Evolutionary conservation across 495 filamentous ascomycete genomes (phyloP).

Genomic region (Massariosphaeria phaeospora): DNA sequence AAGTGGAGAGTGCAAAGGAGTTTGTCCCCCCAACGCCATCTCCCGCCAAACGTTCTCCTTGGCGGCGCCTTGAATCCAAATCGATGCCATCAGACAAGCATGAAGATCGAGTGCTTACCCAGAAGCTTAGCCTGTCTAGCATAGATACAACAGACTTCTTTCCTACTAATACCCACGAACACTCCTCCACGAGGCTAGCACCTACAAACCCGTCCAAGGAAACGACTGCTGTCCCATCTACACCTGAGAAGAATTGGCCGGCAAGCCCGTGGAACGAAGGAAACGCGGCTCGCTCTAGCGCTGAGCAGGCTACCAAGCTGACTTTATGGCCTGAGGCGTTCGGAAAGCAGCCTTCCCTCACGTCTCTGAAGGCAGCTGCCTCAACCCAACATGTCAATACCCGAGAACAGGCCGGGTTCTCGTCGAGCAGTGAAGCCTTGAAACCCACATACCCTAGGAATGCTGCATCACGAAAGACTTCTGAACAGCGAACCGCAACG

Average conservation of each 20-base stretch:
- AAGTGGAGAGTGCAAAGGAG: neutral
- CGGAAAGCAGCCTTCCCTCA: neutral
- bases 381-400: neutral
- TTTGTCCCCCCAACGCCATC: constrained; percentile 24
- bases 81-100: neutral
- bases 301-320: neutral
- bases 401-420: neutral
- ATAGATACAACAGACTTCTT: constrained; percentile 43
- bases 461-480: neutral
- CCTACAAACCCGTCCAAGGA: constrained; percentile 20
- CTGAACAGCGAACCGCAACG: neutral
- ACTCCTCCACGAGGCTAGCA: constrained; percentile 33
- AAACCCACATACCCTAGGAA: neutral
- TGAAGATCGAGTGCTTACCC: constrained; percentile 17
- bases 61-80: neutral
- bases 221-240: constrained; percentile 6
- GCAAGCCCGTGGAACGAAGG: constrained; percentile 21
- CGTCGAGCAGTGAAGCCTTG: neutral
- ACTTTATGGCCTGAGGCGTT: constrained; percentile 15
- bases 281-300: neutral
- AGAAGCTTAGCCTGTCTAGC: constrained; percentile 38
- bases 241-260: constrained; percentile 26
- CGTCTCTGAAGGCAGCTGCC: neutral
- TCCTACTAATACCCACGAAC: constrained; percentile 39
- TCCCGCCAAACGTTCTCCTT: constrained; percentile 8